Evolutionary conservation across 1,139 yeast genomes (phyloP), one percentile per base, ranked within the genome.

Genomic region (Blastobotrys ciferrii): DNA sequence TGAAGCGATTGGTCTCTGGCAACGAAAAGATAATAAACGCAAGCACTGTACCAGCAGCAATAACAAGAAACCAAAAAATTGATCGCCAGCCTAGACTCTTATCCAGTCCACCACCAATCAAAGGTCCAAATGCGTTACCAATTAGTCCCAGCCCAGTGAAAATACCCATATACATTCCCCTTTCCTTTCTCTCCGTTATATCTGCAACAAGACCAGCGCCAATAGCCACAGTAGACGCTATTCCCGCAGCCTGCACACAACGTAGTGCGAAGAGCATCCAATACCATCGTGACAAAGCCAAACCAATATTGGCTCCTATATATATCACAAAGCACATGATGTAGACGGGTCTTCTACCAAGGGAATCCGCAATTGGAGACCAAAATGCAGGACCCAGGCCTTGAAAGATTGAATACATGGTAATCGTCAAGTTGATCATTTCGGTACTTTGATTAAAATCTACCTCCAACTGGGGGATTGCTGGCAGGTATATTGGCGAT

Each of bases 111-210:
- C 91, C 85, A 17, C 95, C 95, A 20, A 87, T 67, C 11, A 87
- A 67, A 0, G 94, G 88, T 4, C 95, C 91, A 52, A 85, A 72
- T 0, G 87, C 88, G 58, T 81, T 84, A 1, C 94, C 95, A 15
- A 84, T 60, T 6, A 84, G 72, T 2, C 82, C 76, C n/a, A 82
- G 67, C 0, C 94, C 94, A 13, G 77, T 66, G 1, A 78, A 75
- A 15, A 80, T 60, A 0, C 92, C 91, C 43, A 81, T 75, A 50
- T 74, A 76, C 9, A 77, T 73, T 6, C 94, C 95, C 50, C 95
- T 72, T 51, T 82, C 80, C 13, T 70, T 70, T 38, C 82, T 69
- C 0, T 79, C 73, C 0, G 87, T 78, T 39, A 82, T 66, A 62
- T 87, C 95, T 3, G 87, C 84, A 42, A 82, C 78, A 0, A 82